These are phyloP conservation scores for Hyaloraphidium curvatum DNA, from an alignment of 192 early-diverging fungal genomes.

Conservation along the genomic window DNA sequence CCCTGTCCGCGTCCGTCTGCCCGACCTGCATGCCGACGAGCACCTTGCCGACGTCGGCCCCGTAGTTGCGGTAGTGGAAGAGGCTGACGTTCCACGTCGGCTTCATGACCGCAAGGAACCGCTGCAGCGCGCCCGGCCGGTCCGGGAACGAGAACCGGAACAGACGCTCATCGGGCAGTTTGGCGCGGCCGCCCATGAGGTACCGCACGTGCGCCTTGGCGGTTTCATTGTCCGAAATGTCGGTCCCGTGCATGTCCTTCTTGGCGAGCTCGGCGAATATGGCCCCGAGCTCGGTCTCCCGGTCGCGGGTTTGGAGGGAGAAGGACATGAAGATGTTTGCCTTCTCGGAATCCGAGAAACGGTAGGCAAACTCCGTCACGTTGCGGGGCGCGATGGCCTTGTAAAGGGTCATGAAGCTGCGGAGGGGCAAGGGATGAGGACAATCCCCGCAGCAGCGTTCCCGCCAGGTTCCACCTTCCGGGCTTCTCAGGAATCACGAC, in stretches of 20 bases:
- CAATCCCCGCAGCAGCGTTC: not conserved
- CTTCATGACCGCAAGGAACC: constrained; percentile 54
- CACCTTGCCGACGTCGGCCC: constrained; percentile 82
- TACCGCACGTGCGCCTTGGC: constrained; percentile 94
- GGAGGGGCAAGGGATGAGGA: constrained; percentile 1
- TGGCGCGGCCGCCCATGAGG: constrained; percentile 67
- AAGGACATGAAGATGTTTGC: constrained; percentile 17
- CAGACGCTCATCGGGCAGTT: constrained; percentile 61
- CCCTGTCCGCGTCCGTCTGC: constrained; percentile 29
- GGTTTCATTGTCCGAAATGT: constrained; percentile 81
- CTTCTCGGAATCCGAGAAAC: constrained; percentile 13
- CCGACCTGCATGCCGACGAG: constrained; percentile 79
- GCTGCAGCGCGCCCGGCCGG: constrained; percentile 72
- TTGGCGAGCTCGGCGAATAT: constrained; percentile 39
- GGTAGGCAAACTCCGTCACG: constrained; percentile 27
- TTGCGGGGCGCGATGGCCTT: constrained; percentile 14
- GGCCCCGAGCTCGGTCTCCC: constrained; percentile 39
- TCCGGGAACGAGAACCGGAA: constrained; percentile 94
- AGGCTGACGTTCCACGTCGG: constrained; percentile 62
- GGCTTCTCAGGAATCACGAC: constrained; percentile 86
- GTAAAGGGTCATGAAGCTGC: constrained; percentile 16
- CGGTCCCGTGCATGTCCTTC: constrained; percentile 48
- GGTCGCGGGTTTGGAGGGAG: constrained; percentile 25
- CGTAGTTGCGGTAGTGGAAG: constrained; percentile 96
- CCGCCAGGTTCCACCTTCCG: constrained; percentile 27